Base-by-base conservation (phyloP, 805 yeast species). In the Spathaspora gorwiae region DNA sequence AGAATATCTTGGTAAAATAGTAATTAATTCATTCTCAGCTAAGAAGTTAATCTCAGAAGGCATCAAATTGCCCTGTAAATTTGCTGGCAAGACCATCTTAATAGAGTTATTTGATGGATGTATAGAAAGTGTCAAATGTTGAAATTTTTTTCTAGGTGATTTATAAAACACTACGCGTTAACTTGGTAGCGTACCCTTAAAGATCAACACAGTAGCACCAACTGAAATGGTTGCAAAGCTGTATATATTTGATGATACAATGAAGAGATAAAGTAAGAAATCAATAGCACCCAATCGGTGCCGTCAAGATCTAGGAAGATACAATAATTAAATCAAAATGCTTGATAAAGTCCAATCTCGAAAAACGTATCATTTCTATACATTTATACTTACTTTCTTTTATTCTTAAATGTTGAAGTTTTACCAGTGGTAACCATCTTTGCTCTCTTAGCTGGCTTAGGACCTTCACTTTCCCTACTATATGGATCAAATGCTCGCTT, bases 11-110 rank as follows among this genome's bases (percentile, higher is more conserved):
- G 97, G 96, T n/a, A 90, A 72, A 9, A 90, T 83, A 24, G 81
- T 76, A 7, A 90, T 75, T 3, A 61, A 64, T 47, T 84, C 89
- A 60, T 86, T 88, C 58, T 94, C 97, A 1, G 95, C 94, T 26
- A 89, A 68, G 55, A 87, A 94, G 53, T 81, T 86, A 37, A 90
- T 72, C 60, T 92, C 98, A 13, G 82, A 72, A 0, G 96, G 90
- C 33, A 83, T 68, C 43, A 90, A 78, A 12, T 82, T 79, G 47
- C 70, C 66, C 48, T 75, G 78, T 26, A 78, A 66, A 32, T 71
- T 64, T 5, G 62, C 58, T 3, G 92, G 90, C 27, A 86, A 68
- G 5, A 89, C 76, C 95, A 86, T 86, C 9, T 29, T 29, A 19
- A 19, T 19, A 19, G 5, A 19, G 24, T 19, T 2, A 19, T 3